phyloP scores from a whole-genome alignment of 2,329 filamentous ascomycete genomes.

The Dothistroma pini region DNA sequence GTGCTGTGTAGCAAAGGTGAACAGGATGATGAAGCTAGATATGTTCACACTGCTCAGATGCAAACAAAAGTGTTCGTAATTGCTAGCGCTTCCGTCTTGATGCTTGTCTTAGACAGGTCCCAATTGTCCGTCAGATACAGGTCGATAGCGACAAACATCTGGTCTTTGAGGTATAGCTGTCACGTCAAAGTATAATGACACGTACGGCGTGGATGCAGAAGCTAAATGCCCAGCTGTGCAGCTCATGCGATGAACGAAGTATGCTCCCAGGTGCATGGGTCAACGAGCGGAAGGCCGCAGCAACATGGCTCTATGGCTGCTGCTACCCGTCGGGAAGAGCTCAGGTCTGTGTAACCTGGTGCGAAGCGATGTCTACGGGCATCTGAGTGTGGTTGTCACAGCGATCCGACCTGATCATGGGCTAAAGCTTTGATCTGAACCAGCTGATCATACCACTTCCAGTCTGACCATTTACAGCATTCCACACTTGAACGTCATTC shows the following conservation, averaged over 20 bases:
- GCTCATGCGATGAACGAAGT: not conserved
- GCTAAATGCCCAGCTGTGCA: not conserved
- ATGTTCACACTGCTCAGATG: not conserved
- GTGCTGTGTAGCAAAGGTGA: not conserved
- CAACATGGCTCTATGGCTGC: not conserved
- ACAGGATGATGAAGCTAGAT: not conserved
- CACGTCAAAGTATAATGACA: not conserved
- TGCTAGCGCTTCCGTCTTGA: not conserved
- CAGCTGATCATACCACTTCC: slow-evolving; percentile 20
- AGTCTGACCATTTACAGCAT: slow-evolving; percentile 34
- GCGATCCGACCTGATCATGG: not conserved
- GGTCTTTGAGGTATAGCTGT: not conserved
- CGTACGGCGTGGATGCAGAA: not conserved
- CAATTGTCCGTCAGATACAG: not conserved
- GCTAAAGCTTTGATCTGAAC: slow-evolving; percentile 28
- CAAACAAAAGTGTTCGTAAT: not conserved
- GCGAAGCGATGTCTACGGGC: not conserved
- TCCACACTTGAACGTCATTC: slow-evolving; percentile 50
- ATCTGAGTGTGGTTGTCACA: not conserved
- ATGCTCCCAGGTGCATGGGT: not conserved
- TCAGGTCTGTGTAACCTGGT: not conserved
- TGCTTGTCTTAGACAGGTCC: not conserved
- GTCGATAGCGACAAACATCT: not conserved
- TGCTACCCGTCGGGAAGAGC: not conserved
- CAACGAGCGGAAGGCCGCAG: not conserved